A percentile compares a stretch with the other conserved stretches of the same genome.
phyloP scores from a whole-genome alignment of 306 rosid species.

The Cicer cuneatum region DNA sequence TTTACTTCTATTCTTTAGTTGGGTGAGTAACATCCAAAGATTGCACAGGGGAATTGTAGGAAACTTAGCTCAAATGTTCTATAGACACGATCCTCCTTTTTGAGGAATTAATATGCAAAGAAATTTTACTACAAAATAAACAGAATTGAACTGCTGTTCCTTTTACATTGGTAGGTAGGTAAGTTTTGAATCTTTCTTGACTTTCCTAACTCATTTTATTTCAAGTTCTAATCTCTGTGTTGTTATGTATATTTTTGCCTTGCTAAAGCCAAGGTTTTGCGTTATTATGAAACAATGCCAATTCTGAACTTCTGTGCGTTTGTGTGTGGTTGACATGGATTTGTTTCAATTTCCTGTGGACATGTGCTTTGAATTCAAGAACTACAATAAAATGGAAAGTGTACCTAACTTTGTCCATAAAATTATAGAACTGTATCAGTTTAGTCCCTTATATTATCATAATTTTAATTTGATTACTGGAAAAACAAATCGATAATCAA shows the following conservation, averaged over 20 bases:
- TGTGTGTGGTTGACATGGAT: too few species aligned
- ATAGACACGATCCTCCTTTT: slow-evolving; percentile 27
- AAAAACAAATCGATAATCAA: too few species aligned
- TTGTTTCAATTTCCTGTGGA: too few species aligned
- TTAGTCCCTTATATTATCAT: too few species aligned
- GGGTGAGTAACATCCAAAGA: slow-evolving; percentile 26
- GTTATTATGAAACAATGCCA: too few species aligned
- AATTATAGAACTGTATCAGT: too few species aligned
- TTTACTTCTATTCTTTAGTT: slow-evolving; percentile 14
- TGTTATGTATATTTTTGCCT: not conserved
- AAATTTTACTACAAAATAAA: not conserved
- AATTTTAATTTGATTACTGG: too few species aligned
- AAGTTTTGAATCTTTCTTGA: slow-evolving; percentile 22
- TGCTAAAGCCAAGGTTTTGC: too few species aligned
- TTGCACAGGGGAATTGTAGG: slow-evolving; percentile 26
- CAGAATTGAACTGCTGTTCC: slow-evolving; percentile 9
- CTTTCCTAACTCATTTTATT: slow-evolving; percentile 27
- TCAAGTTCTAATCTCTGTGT: slow-evolving; percentile 14
- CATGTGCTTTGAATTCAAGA: too few species aligned
- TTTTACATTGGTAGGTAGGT: slow-evolving; percentile 35
- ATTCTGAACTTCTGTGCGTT: too few species aligned
- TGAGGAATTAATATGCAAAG: slow-evolving; percentile 11
- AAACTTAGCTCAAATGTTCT: slow-evolving; percentile 33
- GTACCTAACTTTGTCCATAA: too few species aligned
- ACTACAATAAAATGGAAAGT: too few species aligned